Conservation (phyloP, 192 early-diverging fungal genomes). For the Podochytrium sp. region DNA sequence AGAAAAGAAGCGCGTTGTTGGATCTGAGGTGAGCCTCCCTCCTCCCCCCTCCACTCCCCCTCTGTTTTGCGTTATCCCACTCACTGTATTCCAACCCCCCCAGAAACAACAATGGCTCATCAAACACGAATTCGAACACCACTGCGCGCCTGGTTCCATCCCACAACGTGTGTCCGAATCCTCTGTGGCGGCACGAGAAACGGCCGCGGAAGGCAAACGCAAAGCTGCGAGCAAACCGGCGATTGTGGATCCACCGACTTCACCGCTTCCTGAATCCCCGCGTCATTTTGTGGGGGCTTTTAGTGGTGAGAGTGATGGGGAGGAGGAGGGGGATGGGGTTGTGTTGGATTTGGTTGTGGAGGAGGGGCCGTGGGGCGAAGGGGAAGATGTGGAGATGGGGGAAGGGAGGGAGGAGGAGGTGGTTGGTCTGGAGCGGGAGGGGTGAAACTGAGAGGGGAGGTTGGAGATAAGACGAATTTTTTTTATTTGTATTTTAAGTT, state of each 20-base stretch:
- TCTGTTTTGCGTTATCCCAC: too few relatives aligned
- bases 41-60: too few relatives aligned
- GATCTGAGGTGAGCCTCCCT: conserved; percentile 4
- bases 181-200: background rate
- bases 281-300: background rate
- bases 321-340: background rate
- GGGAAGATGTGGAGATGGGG: background rate
- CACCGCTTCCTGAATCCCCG: background rate
- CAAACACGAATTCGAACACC: background rate
- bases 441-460: too few relatives aligned
- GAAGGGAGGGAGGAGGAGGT: too few relatives aligned
- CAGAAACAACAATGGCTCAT: conserved; percentile 10
- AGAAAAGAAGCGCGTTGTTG: conserved; percentile 5
- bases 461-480: too few relatives aligned
- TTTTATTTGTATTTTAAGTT: too few relatives aligned
- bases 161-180: background rate
- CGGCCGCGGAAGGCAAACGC: background rate
- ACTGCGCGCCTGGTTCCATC: background rate
- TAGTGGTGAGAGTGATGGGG: background rate
- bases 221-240: conserved; percentile 7
- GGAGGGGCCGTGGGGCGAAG: background rate
- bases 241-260: conserved; percentile 4
- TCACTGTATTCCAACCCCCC: background rate
- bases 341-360: background rate
- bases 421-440: too few relatives aligned